A percentile compares a stretch with the other conserved stretches of the same genome.
Evolutionary conservation across 371 early-diverging fungal species (phyloP).

Genomic region (Mucor sp.): DNA sequence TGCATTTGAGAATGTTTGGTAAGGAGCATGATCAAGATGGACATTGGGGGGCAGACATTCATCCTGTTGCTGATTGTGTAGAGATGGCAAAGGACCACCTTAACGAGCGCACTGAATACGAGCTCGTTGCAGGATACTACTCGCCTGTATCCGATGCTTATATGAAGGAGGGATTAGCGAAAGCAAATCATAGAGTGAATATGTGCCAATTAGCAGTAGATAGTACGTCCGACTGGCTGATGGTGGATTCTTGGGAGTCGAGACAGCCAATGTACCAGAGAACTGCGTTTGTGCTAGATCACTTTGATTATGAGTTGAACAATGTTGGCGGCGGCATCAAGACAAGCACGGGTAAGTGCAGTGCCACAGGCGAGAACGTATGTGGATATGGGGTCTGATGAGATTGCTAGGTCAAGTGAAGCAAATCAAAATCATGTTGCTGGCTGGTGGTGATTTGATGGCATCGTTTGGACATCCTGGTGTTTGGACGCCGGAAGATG

Average conservation of each 20-base stretch:
- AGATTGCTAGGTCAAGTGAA: slow-evolving; percentile 43
- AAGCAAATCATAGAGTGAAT: slow-evolving; percentile 83
- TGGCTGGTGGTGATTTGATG: slow-evolving; percentile 97
- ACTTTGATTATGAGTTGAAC: slow-evolving; percentile 90
- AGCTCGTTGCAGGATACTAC: slow-evolving; percentile 94
- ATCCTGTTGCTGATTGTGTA: slow-evolving; percentile 25
- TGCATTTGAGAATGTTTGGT: slow-evolving; percentile 98
- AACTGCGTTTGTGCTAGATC: slow-evolving; percentile 92
- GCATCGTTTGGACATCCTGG: slow-evolving; percentile 92
- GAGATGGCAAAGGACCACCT: slow-evolving; percentile 95
- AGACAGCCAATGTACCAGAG: slow-evolving; percentile 79
- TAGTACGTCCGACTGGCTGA: slow-evolving; percentile 85
- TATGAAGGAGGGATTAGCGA: slow-evolving; percentile 88
- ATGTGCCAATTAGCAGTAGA: slow-evolving; percentile 94
- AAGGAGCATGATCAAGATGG: slow-evolving; percentile 19
- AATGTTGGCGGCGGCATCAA: slow-evolving; percentile 56
- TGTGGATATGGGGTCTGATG: neutral
- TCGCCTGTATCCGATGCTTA: slow-evolving; percentile 95
- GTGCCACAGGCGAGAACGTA: neutral
- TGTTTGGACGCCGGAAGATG: slow-evolving; percentile 91
- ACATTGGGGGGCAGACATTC: neutral
- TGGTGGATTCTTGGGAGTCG: slow-evolving; percentile 97
- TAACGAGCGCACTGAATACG: slow-evolving; percentile 72
- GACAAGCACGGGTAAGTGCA: slow-evolving; percentile 49
- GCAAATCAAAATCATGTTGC: slow-evolving; percentile 82